Percentiles rank a stretch among this genome's conserved stretches.
Conservation (phyloP, 2,329 filamentous ascomycete genomes). For the Colletotrichum sansevieriae region DNA sequence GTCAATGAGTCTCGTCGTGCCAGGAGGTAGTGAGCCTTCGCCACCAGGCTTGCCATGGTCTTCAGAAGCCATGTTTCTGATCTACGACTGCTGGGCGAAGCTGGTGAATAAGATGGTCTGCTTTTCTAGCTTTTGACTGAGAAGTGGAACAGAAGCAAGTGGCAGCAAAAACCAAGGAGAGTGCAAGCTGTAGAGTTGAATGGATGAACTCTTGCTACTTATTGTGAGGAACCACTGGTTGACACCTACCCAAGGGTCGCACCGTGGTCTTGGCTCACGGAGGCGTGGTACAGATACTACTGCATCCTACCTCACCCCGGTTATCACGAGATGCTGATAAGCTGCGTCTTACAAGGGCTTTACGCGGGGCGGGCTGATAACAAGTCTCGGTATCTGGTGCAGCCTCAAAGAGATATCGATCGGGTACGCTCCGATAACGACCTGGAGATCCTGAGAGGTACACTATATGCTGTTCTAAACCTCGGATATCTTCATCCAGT, state of each 20-base stretch:
- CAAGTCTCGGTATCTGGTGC: background rate
- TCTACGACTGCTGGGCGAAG: too few species aligned
- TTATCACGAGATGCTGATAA: constrained; percentile 15
- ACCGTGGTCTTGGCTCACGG: background rate
- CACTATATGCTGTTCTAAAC: background rate
- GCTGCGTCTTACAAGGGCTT: background rate
- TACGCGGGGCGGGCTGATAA: constrained; percentile 13
- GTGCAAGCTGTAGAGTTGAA: too few species aligned
- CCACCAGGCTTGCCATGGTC: background rate
- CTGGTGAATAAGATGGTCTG: too few species aligned
- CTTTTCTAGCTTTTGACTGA: too few species aligned
- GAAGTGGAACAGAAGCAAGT: too few species aligned
- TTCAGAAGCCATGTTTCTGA: background rate
- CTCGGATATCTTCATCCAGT: constrained; percentile 18
- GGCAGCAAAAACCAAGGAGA: too few species aligned
- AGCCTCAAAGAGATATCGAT: background rate
- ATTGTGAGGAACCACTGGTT: too few species aligned
- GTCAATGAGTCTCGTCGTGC: constrained; percentile 33
- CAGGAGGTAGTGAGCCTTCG: constrained; percentile 2
- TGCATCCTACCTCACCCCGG: background rate
- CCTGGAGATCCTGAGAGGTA: background rate
- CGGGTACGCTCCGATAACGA: background rate
- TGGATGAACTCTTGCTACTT: too few species aligned
- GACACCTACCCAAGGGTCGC: too few species aligned
- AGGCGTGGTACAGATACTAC: background rate